phyloP scores from a whole-genome alignment of 257 asterid genomes.

The Rauvolfia tetraphylla region DNA sequence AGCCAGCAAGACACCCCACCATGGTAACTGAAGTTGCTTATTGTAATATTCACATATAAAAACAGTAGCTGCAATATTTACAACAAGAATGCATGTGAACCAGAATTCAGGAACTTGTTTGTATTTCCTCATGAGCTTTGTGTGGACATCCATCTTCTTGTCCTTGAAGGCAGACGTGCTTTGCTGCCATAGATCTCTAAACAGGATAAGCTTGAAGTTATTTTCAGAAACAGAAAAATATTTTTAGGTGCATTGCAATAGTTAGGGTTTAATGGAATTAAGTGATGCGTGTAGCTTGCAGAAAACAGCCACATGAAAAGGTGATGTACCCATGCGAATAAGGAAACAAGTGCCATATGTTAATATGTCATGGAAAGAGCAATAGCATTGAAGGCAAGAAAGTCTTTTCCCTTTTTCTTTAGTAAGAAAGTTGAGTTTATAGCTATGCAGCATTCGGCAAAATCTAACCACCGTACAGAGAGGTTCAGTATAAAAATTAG shows the following conservation, averaged over 20 bases:
- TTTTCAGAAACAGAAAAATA: neutral
- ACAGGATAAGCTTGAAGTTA: neutral
- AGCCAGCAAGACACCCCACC: slow-evolving; percentile 98
- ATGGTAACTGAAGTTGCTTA: slow-evolving; percentile 84
- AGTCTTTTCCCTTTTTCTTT: neutral
- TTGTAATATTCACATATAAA: slow-evolving; percentile 61
- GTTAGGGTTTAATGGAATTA: neutral
- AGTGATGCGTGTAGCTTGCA: neutral
- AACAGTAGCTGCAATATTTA: slow-evolving; percentile 58
- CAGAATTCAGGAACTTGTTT: slow-evolving; percentile 95
- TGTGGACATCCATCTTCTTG: slow-evolving; percentile 73
- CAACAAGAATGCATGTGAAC: slow-evolving; percentile 59
- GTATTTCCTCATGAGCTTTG: slow-evolving; percentile 82
- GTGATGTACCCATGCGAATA: too few relatives aligned
- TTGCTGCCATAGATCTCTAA: slow-evolving; percentile 72
- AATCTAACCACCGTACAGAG: neutral
- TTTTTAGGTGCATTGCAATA: neutral
- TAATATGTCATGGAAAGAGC: neutral
- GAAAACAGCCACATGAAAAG: neutral
- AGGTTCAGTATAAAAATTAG: neutral
- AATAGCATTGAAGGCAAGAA: neutral
- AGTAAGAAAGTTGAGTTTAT: neutral
- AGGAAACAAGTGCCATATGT: slow-evolving; percentile 8
- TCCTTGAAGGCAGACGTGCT: slow-evolving; percentile 79
- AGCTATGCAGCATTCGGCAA: neutral